Percentiles rank a stretch among this genome's conserved stretches.
Evolutionary conservation across 768 basidiomycete genomes (phyloP).

Genomic region (Hemileccinum impolitum): DNA sequence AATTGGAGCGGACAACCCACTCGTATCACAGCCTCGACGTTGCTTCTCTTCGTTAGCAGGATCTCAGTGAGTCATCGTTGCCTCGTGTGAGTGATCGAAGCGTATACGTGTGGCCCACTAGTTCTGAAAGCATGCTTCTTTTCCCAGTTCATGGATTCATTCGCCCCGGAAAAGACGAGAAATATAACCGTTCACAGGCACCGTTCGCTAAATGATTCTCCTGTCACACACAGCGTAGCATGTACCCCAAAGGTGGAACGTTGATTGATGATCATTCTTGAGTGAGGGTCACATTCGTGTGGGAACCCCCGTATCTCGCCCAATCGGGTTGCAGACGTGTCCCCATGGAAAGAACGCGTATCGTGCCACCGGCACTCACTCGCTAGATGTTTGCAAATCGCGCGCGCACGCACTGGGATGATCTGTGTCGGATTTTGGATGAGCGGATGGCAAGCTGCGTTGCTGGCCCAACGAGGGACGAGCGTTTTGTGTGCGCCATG

Average conservation of each 20-base stretch:
- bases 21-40: slow-evolving; percentile 3
- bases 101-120: not conserved
- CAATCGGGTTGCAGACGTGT: not conserved
- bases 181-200: slow-evolving; percentile 17
- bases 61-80: slow-evolving; percentile 3
- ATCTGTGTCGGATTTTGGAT: not conserved
- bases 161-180: slow-evolving; percentile 5
- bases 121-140: slow-evolving; percentile 3
- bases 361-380: not conserved
- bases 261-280: slow-evolving; percentile 2
- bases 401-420: not conserved
- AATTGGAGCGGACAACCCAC: not conserved
- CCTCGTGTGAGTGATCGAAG: slow-evolving; percentile 17
- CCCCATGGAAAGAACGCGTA: not conserved
- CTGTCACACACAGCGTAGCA: slow-evolving; percentile 7
- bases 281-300: not conserved
- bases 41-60: slow-evolving; percentile 5
- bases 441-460: not conserved
- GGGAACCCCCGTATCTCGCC: not conserved
- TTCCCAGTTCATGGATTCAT: slow-evolving; percentile 2
- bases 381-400: not conserved
- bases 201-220: slow-evolving; percentile 21
- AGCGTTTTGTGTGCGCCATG: not conserved
- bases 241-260: slow-evolving; percentile 9
- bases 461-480: not conserved